Evolutionary conservation across 140 eudicot genomes (phyloP), one percentile per base, ranked within the genome.

Genomic region (Artemisia princeps): DNA sequence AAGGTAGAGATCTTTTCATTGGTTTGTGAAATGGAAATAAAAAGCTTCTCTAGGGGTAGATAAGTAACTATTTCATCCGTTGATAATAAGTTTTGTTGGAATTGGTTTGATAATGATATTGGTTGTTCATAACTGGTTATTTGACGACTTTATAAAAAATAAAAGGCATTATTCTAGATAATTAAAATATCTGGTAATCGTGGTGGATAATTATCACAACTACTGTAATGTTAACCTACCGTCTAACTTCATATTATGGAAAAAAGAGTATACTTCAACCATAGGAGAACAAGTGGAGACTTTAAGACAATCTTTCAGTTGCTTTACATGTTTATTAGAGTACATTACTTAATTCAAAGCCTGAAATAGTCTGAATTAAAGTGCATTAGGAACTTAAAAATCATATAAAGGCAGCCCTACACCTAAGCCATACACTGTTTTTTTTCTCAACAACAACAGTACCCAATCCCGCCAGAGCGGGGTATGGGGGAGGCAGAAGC

Each of bases 1-100:
- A 50, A 10, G n/a, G 20, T 11, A 67, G 10, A 46, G 51, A 8
- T 1, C 19, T 20, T 30, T 30, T 30, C 40, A 30, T 30, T 30
- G 40, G 8, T 30, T 67, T 67, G 10, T 67, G 51, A 66, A 52
- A 24, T 12, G 60, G 15, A 66, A 51, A 44, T 66, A 15, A 13
- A 52, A 66, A 8, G 22, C 30, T n/a, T 11, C 17, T 40, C 6
- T 8, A 63, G 68, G 55, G 60, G 60, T 19, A 10, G 10, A 55
- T 6, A 6, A 2, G 2, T 55, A 19, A 15, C 28, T 59, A 60
- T 44, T 44, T 44, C 6, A 42, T 30, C 68, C 14, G 17, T 44
- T 19, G 19, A 44, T 44, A 64, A 46, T 12, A 10, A 64, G 20
- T 11, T 64, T 17, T 63, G 53, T 44, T 64, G 37, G 1, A 46